These are phyloP conservation scores for Starmerella stellata DNA, from an alignment of 805 yeast species.

Conservation along the genomic window DNA sequence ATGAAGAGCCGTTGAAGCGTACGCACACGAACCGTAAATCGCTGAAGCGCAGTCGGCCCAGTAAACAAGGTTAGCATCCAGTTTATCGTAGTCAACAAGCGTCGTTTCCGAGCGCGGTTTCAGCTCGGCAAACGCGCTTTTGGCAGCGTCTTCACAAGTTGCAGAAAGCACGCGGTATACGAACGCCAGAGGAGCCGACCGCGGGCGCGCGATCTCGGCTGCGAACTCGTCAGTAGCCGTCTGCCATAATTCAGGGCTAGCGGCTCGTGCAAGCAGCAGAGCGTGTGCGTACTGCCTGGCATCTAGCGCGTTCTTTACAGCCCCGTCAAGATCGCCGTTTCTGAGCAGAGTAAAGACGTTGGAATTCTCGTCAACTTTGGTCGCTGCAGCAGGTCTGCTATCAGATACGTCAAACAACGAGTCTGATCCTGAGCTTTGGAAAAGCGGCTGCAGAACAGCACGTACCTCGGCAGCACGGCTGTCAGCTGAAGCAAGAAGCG, in stretches of 20 bases:
- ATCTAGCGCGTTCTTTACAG: slow-evolving; percentile 42
- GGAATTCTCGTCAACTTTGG: slow-evolving; percentile 2
- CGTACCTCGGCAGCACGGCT: slow-evolving; percentile 1
- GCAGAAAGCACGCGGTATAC: slow-evolving; percentile 51
- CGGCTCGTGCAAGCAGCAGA: slow-evolving; percentile 45
- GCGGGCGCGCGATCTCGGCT: slow-evolving; percentile 29
- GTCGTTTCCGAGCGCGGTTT: slow-evolving; percentile 20
- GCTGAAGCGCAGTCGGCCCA: slow-evolving; percentile 23
- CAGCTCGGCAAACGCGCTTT: slow-evolving; percentile 35
- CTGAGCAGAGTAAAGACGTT: slow-evolving; percentile 29
- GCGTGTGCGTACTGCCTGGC: slow-evolving; percentile 65
- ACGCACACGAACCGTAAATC: slow-evolving; percentile 12
- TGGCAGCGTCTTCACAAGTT: slow-evolving; percentile 24
- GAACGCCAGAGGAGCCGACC: slow-evolving; percentile 30
- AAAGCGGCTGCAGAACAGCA: slow-evolving; percentile 1
- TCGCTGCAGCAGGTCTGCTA: background rate
- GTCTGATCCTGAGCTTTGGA: background rate
- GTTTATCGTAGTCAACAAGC: slow-evolving; percentile 4
- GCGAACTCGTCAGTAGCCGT: slow-evolving; percentile 41
- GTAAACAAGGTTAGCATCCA: slow-evolving; percentile 12
- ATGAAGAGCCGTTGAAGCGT: slow-evolving; percentile 19
- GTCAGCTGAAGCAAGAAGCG: slow-evolving; percentile 6
- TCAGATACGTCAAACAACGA: background rate
- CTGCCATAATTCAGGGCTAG: slow-evolving; percentile 44
- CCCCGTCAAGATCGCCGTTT: slow-evolving; percentile 48